Evolutionary conservation across 1,284 basidiomycete genomes (phyloP).

Genomic region (Inonotus obliquus): DNA sequence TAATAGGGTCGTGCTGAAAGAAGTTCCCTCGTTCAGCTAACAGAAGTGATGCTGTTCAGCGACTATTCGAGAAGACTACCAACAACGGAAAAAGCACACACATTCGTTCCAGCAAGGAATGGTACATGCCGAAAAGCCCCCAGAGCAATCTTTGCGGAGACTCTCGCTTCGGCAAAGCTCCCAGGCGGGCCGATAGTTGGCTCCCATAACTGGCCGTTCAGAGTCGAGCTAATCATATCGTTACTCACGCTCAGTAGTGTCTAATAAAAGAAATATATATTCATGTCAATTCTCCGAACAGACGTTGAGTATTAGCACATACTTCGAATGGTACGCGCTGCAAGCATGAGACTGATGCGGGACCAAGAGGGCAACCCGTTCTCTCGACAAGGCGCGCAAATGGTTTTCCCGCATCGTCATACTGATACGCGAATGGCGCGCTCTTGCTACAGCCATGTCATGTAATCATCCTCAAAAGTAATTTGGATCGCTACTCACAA

Average conservation of each 20-base stretch:
- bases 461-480: background rate
- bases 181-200: slow-evolving; percentile 49
- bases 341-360: slow-evolving; percentile 42
- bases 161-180: slow-evolving; percentile 44
- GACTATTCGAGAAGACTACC: background rate
- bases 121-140: slow-evolving; percentile 53
- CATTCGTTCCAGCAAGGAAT: slow-evolving; percentile 51
- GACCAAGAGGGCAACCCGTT: slow-evolving; percentile 42
- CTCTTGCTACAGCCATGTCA: slow-evolving; percentile 40
- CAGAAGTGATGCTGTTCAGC: background rate
- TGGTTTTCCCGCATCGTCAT: slow-evolving; percentile 51
- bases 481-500: slow-evolving; percentile 36
- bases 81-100: slow-evolving; percentile 24
- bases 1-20: slow-evolving; percentile 36
- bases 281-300: background rate
- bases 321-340: slow-evolving; percentile 46
- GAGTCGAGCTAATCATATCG: slow-evolving; percentile 36
- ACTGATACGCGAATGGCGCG: slow-evolving; percentile 45
- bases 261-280: slow-evolving; percentile 25
- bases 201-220: slow-evolving; percentile 56
- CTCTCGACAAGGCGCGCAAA: slow-evolving; percentile 43
- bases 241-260: slow-evolving; percentile 44
- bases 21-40: slow-evolving; percentile 50
- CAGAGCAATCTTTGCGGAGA: slow-evolving; percentile 41
- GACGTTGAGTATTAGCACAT: background rate